These are phyloP conservation scores for Lasiodiplodia citricola DNA, from an alignment of 2,329 filamentous ascomycete genomes.

Conservation along the genomic window DNA sequence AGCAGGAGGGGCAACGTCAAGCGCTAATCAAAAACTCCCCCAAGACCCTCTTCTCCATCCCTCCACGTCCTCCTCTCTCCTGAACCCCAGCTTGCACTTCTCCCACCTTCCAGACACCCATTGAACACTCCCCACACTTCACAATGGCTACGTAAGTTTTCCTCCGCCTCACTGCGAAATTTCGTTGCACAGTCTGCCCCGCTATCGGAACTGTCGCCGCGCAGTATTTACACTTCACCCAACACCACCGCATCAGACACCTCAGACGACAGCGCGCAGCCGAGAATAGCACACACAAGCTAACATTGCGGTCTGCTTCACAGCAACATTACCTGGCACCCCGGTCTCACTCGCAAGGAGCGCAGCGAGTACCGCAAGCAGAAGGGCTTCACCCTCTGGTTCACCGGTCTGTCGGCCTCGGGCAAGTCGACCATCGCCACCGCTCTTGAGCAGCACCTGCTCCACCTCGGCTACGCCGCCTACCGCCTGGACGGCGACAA, in stretches of 20 bases:
- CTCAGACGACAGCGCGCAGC: not conserved
- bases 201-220: not conserved
- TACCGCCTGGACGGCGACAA: conserved; percentile 99
- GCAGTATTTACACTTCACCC: not conserved
- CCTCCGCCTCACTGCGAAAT: not conserved
- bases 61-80: not conserved
- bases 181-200: conserved; percentile 2
- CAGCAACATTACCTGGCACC: conserved; percentile 92
- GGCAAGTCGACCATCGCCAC: conserved; percentile 98
- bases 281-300: not conserved
- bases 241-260: not conserved
- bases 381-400: conserved; percentile 93
- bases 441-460: conserved; percentile 93
- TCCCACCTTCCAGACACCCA: not conserved
- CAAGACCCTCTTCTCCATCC: conserved; percentile 10
- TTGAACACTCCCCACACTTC: conserved; percentile 9
- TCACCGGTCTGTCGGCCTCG: conserved; percentile 93
- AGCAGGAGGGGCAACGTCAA: conserved; percentile 24
- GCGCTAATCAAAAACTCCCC: conserved; percentile 25
- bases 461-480: conserved; percentile 80
- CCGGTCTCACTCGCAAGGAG: conserved; percentile 78
- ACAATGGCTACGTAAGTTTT: conserved; percentile 44
- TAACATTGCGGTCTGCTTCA: conserved; percentile 25
- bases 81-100: not conserved
- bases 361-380: conserved; percentile 78